These are phyloP conservation scores for Fistulina hepatica DNA, from an alignment of 1,284 basidiomycete genomes.

Conservation along the genomic window DNA sequence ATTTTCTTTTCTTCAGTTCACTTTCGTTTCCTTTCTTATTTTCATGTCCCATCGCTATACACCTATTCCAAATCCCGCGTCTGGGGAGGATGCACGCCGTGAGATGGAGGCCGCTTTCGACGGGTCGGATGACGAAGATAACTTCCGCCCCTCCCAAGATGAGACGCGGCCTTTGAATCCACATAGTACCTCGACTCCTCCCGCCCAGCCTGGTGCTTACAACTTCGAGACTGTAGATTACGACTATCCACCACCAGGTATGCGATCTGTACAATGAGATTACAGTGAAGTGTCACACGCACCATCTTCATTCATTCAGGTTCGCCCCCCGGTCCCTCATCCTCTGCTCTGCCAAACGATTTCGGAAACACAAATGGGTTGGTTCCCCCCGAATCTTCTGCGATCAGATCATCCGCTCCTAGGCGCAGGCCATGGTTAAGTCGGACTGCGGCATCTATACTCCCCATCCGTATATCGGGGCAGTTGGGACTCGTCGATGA, in stretches of 20 bases:
- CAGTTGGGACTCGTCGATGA: slow-evolving; percentile 40
- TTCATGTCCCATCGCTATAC: slow-evolving; percentile 60
- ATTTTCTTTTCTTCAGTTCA: slow-evolving; percentile 7
- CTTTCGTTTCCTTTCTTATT: slow-evolving; percentile 9
- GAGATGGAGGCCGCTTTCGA: slow-evolving; percentile 74
- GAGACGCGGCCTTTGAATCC: slow-evolving; percentile 46
- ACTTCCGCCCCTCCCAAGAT: slow-evolving; percentile 27
- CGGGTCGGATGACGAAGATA: slow-evolving; percentile 59
- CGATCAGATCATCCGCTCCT: too few relatives aligned
- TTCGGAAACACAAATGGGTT: slow-evolving; percentile 77
- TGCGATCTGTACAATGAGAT: not conserved
- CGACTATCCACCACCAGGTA: slow-evolving; percentile 57
- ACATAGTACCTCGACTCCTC: slow-evolving; percentile 21
- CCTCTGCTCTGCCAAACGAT: slow-evolving; percentile 53
- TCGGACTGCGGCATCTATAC: slow-evolving; percentile 44
- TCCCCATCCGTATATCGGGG: slow-evolving; percentile 38
- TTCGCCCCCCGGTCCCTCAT: slow-evolving; percentile 65
- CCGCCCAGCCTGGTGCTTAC: slow-evolving; percentile 41
- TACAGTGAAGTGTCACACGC: too few relatives aligned
- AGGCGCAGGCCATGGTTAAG: slow-evolving; percentile 46
- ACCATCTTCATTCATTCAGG: too few relatives aligned
- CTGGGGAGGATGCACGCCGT: slow-evolving; percentile 38
- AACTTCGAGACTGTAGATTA: slow-evolving; percentile 81
- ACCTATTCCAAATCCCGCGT: slow-evolving; percentile 50
- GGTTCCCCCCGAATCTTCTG: slow-evolving; percentile 41